These are phyloP conservation scores for Russula virescens DNA, from an alignment of 768 basidiomycete species.

Conservation along the genomic window DNA sequence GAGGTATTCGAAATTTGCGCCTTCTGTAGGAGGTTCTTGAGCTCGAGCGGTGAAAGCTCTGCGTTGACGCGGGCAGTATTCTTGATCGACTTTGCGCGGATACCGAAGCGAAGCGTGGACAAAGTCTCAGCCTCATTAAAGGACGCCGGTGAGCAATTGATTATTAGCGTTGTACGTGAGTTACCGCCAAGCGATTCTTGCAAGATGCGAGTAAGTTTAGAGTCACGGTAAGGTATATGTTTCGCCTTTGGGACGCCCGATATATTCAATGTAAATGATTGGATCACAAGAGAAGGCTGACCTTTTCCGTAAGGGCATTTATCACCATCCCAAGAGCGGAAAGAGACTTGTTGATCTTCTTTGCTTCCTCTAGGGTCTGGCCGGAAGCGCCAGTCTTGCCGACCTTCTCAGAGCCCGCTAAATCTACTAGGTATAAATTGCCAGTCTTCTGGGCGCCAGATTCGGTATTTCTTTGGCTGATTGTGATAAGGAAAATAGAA, in stretches of 20 bases:
- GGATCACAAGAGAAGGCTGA: constrained; percentile 66
- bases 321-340: constrained; percentile 99
- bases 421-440: constrained; percentile 94
- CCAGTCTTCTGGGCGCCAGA: constrained; percentile 94
- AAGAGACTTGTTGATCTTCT: constrained; percentile 99
- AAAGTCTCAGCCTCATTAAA: constrained; percentile 98
- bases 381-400: constrained; percentile 99
- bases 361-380: constrained; percentile 97
- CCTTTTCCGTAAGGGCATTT: constrained; percentile 97
- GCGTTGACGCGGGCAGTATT: constrained; percentile 98
- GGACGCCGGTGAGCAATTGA: constrained; percentile 96
- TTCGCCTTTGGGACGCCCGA: constrained; percentile 62
- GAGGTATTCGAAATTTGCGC: constrained; percentile 80
- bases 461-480: constrained; percentile 94
- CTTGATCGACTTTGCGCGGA: constrained; percentile 99
- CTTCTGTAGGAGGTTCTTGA: constrained; percentile 88
- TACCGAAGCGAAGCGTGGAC: constrained; percentile 96
- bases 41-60: constrained; percentile 91
- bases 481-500: constrained; percentile 97
- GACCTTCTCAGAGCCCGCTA: constrained; percentile 98
- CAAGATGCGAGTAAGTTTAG: constrained; percentile 96
- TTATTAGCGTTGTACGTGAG: constrained; percentile 94
- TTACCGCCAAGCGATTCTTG: constrained; percentile 98
- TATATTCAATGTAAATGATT: constrained; percentile 95
- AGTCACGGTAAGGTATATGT: constrained; percentile 98